phyloP scores from a whole-genome alignment of 2,329 filamentous ascomycete genomes.

The Phaeosphaeriaceae sp. region DNA sequence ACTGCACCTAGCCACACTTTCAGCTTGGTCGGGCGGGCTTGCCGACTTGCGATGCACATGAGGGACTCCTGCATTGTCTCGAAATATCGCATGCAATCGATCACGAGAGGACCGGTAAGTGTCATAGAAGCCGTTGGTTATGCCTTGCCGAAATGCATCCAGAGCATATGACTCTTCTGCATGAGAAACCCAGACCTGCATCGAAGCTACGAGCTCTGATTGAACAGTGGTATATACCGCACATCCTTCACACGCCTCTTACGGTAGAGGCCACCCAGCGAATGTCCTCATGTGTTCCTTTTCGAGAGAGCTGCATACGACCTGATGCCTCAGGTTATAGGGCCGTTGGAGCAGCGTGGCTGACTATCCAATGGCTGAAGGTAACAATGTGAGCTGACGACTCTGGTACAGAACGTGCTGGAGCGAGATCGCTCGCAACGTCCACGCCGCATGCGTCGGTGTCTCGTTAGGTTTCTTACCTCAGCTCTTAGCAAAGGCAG shows the following conservation, averaged over 20 bases:
- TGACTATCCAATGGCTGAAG: conserved; percentile 16
- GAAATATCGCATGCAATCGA: conserved; percentile 22
- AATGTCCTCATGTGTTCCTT: conserved; percentile 17
- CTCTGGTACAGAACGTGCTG: conserved; percentile 1
- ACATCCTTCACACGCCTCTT: conserved; percentile 13
- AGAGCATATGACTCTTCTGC: conserved; percentile 41
- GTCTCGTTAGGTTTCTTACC: conserved; percentile 27
- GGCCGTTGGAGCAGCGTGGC: conserved; percentile 24
- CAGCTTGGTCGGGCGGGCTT: conserved; percentile 36
- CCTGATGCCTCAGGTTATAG: conserved; percentile 21
- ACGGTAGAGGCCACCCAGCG: conserved; percentile 30
- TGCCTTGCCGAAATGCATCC: conserved; percentile 30
- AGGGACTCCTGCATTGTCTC: conserved; percentile 22
- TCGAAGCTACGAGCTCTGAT: conserved; percentile 35
- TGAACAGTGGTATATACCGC: conserved; percentile 29
- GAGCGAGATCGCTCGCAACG: conserved; percentile 20
- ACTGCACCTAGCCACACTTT: conserved; percentile 40
- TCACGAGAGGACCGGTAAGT: conserved; percentile 38
- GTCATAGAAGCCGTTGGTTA: conserved; percentile 27
- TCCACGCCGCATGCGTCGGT: conserved; percentile 13
- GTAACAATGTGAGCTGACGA: conserved; percentile 24
- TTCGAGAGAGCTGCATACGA: conserved; percentile 37
- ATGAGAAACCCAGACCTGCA: conserved; percentile 28
- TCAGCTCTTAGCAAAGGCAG: conserved; percentile 33
- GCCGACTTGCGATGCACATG: conserved; percentile 26